Evolutionary conservation across 176 grass and related monocot genomes (phyloP).

Genomic region (Oryza rufipogon): DNA sequence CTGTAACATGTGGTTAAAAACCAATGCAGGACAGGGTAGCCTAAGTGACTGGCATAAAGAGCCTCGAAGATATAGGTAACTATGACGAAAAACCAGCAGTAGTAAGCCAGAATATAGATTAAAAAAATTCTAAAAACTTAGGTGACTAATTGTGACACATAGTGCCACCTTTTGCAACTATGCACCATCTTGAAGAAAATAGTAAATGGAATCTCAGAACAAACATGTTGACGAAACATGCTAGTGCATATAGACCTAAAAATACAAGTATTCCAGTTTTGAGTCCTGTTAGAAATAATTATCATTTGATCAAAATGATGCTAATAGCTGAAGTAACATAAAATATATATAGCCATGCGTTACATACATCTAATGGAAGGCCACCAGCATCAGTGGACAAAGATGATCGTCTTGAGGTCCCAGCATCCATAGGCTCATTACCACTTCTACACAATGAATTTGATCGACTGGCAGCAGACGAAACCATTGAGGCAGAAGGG

Average conservation of each 20-base stretch:
- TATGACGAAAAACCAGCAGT: neutral
- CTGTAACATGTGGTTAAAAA: neutral
- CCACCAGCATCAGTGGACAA: constrained; percentile 84
- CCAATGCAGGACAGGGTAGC: neutral
- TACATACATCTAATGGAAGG: constrained; percentile 91
- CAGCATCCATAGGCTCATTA: constrained; percentile 57
- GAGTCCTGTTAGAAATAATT: neutral
- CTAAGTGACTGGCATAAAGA: constrained; percentile 8
- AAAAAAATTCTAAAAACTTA: constrained; percentile 8
- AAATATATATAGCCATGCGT: neutral
- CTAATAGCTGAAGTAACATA: constrained; percentile 32
- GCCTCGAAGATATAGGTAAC: neutral
- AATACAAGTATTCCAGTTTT: constrained; percentile 18
- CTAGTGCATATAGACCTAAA: constrained; percentile 16
- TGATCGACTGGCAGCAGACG: constrained; percentile 60
- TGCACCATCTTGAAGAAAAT: constrained; percentile 25
- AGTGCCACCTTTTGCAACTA: constrained; percentile 24
- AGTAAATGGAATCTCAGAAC: neutral
- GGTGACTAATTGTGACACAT: constrained; percentile 25
- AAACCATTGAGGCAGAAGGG: constrained; percentile 55
- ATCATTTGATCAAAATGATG: constrained; percentile 17
- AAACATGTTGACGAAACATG: constrained; percentile 9
- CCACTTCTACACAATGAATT: constrained; percentile 70
- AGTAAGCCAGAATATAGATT: neutral
- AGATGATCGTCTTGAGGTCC: constrained; percentile 55